Evolutionary conservation across 495 filamentous ascomycete species (phyloP).

Genomic region (Hypomontagnella submonticulosa): DNA sequence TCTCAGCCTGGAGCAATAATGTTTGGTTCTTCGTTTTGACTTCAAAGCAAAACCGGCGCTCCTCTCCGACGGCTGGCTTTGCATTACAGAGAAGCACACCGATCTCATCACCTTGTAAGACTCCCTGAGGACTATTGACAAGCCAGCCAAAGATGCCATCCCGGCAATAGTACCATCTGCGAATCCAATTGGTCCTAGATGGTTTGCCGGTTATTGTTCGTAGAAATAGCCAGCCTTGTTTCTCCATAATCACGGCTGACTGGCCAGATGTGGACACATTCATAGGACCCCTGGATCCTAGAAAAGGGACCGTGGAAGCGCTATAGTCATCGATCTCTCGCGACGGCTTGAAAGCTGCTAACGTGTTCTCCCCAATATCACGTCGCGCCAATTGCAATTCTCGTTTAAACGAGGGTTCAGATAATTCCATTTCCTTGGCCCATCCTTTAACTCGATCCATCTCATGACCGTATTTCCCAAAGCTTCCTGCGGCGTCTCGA

Average conservation of each 20-base stretch:
- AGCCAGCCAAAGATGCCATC: slow-evolving; percentile 97
- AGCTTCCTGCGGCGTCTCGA: slow-evolving; percentile 67
- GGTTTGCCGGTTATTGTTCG: slow-evolving; percentile 87
- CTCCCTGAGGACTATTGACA: slow-evolving; percentile 85
- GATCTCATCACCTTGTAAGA: slow-evolving; percentile 95
- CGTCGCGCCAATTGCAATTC: slow-evolving; percentile 82
- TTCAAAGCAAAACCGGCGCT: slow-evolving; percentile 96
- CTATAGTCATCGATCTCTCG: slow-evolving; percentile 95
- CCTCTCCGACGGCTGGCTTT: slow-evolving; percentile 89
- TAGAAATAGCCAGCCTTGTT: slow-evolving; percentile 94
- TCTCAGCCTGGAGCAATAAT: slow-evolving; percentile 91
- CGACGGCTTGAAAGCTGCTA: slow-evolving; percentile 77
- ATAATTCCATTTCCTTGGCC: slow-evolving; percentile 90
- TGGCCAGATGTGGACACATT: slow-evolving; percentile 60
- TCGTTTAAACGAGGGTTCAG: slow-evolving; percentile 78
- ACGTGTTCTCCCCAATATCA: slow-evolving; percentile 83
- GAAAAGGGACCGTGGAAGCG: slow-evolving; percentile 82
- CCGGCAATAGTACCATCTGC: slow-evolving; percentile 94
- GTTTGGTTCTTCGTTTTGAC: slow-evolving; percentile 97
- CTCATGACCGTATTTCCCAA: slow-evolving; percentile 74
- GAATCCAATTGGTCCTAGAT: slow-evolving; percentile 84
- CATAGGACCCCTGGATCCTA: slow-evolving; percentile 76
- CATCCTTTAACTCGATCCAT: slow-evolving; percentile 92
- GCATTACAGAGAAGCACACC: slow-evolving; percentile 94
- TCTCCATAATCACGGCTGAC: slow-evolving; percentile 68